Percentiles rank a stretch among this genome's conserved stretches.
These are phyloP conservation scores for Podospora anserina DNA, from an alignment of 495 filamentous ascomycete genomes.

Conservation along the genomic window DNA sequence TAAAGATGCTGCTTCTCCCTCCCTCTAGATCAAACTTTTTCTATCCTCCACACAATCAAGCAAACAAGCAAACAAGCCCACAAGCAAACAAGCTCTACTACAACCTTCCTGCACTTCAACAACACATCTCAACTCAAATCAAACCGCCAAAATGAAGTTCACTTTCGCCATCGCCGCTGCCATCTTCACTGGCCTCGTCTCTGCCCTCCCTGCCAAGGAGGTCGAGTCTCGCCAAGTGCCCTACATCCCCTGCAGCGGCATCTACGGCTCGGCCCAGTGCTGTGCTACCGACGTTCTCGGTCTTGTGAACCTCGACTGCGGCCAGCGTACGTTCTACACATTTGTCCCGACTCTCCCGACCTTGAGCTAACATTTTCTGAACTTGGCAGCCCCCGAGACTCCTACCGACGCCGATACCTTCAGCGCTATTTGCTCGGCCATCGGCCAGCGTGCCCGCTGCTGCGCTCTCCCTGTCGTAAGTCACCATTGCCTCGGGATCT, in stretches of 20 bases:
- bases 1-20: background rate
- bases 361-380: slow-evolving; percentile 11
- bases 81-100: background rate
- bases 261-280: slow-evolving; percentile 42
- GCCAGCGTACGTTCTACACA: slow-evolving; percentile 28
- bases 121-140: background rate
- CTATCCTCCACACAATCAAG: background rate
- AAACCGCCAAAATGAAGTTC: slow-evolving; percentile 30
- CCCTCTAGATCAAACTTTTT: background rate
- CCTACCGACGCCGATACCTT: slow-evolving; percentile 34
- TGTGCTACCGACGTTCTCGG: slow-evolving; percentile 46
- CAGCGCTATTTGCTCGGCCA: slow-evolving; percentile 33
- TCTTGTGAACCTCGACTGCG: slow-evolving; percentile 43
- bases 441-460: slow-evolving; percentile 47
- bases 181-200: slow-evolving; percentile 25
- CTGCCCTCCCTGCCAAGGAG: slow-evolving; percentile 26
- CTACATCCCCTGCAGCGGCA: slow-evolving; percentile 39
- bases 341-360: background rate
- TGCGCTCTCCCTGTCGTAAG: slow-evolving; percentile 40
- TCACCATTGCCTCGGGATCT: background rate
- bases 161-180: slow-evolving; percentile 26
- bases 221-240: slow-evolving; percentile 33
- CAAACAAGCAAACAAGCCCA: background rate
- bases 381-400: slow-evolving; percentile 23
- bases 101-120: background rate